Percentiles rank a stretch among this genome's conserved stretches.
These are phyloP conservation scores for Hymenoscyphus salicellus DNA, from an alignment of 2,329 filamentous ascomycete genomes.

Conservation along the genomic window DNA sequence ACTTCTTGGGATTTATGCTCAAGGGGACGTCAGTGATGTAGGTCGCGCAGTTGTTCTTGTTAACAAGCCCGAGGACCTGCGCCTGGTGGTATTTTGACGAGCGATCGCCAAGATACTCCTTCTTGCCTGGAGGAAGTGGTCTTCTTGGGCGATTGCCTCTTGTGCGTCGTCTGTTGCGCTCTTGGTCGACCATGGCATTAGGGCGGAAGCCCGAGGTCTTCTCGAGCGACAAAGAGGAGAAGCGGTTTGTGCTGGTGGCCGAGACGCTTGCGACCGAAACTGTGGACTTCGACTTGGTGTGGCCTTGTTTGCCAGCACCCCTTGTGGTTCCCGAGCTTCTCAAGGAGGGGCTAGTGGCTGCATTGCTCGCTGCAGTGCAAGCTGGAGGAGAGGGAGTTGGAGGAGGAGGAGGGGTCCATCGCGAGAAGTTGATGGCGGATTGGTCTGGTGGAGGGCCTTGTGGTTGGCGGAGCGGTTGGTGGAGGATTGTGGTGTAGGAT, in stretches of 20 bases:
- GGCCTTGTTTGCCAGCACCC: neutral
- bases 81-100: neutral
- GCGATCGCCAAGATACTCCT: neutral
- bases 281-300: neutral
- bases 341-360: neutral
- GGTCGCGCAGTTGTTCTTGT: slow-evolving; percentile 24
- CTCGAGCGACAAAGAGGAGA: neutral
- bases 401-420: neutral
- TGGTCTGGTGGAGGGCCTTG: neutral
- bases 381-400: neutral
- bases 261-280: no score
- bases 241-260: neutral
- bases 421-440: slow-evolving; percentile 3
- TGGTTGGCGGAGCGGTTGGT: neutral
- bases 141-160: neutral
- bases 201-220: neutral
- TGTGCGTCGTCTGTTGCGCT: neutral
- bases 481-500: neutral
- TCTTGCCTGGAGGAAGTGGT: neutral
- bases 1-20: slow-evolving; percentile 7
- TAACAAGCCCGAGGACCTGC: slow-evolving; percentile 14
- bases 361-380: neutral
- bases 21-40: slow-evolving; percentile 25
- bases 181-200: neutral
- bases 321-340: neutral